Base-by-base conservation (phyloP, 306 rosid species). In the Lathyrus oleraceus region DNA sequence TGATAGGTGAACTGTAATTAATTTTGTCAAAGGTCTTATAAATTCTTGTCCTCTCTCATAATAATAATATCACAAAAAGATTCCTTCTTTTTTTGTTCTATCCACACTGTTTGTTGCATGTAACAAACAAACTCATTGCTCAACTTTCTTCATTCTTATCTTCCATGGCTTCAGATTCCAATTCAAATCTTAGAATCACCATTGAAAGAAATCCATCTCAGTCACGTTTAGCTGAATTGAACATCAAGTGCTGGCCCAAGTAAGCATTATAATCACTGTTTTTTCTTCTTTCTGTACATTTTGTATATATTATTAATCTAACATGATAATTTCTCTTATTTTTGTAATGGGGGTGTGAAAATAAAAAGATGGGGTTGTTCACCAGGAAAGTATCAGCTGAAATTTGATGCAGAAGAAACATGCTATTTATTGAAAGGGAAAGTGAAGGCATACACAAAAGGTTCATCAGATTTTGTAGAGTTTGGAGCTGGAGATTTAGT, bases 241-340 rank as follows among this genome's bases (percentile, higher is more conserved):
- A 94, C 83, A 87, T 94, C 91, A 89, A 86, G 85, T 80, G 91
- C 39, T 94, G 99, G 99, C 99, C 97, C 72, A 91, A 94, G 99
- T 94, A 86, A 64, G 83, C 17, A 2, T 27, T 44, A 21, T 27
- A n/a, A 57, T 43, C 3, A 53, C 9, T 51, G 36, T 42, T 19
- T 16, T 36, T 14, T 57, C 8, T 30, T 49, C 20, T 2, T 49
- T 51, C 6, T 19, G 3, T 48, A 8, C 8, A 35, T 32, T 16
- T 19, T 10, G 8, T 17, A 5, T 47, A 6, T 8, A 63, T 25
- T 39, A 5, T 25, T 39, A 5, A 11, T 40, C 6, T 40, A 39
- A 38, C 30, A 44, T 21, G 30, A 51, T 25, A 48, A 4, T 10
- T 5, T 20, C 3, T 32, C 19, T 8, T n/a, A n/a, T n/a, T 11